These are phyloP conservation scores for Pythium dissotocum DNA, from an alignment of 352 stramenopile genomes.

Conservation along the genomic window DNA sequence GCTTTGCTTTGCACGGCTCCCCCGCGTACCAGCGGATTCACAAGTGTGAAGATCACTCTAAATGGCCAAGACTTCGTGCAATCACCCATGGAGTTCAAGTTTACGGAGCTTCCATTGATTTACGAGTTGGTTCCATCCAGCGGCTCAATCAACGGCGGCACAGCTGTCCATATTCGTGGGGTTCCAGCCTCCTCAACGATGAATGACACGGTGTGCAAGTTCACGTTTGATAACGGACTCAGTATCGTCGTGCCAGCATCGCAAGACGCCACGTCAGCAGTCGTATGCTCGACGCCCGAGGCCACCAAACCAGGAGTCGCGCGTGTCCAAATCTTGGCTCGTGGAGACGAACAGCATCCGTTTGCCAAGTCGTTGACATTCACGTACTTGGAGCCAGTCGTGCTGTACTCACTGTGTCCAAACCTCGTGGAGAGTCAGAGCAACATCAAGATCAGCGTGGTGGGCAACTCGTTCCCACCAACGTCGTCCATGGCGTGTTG, in stretches of 20 bases:
- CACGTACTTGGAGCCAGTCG: conserved; percentile 32
- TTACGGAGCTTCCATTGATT: conserved; percentile 44
- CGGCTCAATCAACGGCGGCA: conserved; percentile 36
- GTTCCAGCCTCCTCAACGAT: conserved; percentile 23
- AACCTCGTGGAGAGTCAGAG: conserved; percentile 40
- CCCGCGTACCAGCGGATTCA: conserved; percentile 27
- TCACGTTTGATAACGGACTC: neutral
- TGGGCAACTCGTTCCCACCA: conserved; percentile 46
- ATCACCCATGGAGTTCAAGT: conserved; percentile 38
- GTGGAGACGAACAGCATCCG: conserved; percentile 27
- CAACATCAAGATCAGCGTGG: conserved; percentile 34
- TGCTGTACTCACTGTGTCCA: conserved; percentile 47
- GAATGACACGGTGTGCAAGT: conserved; percentile 9
- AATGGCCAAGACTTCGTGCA: conserved; percentile 71
- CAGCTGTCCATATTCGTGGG: conserved; percentile 38
- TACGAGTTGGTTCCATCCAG: conserved; percentile 43
- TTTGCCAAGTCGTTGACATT: conserved; percentile 32
- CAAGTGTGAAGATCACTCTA: conserved; percentile 48
- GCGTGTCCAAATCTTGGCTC: conserved; percentile 32
- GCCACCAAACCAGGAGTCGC: conserved; percentile 8
- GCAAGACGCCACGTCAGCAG: neutral
- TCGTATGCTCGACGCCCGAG: conserved; percentile 12
- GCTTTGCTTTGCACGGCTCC: conserved; percentile 62
- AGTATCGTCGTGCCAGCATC: neutral
- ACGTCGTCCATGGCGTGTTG: conserved; percentile 50